Conservation (phyloP, 2,329 filamentous ascomycete genomes). For the Fusarium veterinarium region DNA sequence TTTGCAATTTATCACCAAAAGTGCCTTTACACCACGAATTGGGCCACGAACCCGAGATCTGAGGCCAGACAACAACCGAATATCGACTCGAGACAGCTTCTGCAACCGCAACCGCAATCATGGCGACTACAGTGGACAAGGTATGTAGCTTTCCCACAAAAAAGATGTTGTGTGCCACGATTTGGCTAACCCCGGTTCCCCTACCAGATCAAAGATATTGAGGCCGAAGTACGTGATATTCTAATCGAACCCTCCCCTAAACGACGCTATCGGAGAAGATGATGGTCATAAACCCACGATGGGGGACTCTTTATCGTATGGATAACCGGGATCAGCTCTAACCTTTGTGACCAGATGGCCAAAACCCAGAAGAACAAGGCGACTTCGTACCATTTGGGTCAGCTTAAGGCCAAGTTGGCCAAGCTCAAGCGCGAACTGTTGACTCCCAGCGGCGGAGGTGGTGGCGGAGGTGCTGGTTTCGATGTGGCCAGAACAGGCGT, state of each 20-base stretch:
- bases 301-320: slow-evolving; percentile 1
- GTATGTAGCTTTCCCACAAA: slow-evolving; percentile 58
- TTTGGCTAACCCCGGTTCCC: slow-evolving; percentile 49
- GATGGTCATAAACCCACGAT: slow-evolving; percentile 6
- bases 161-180: slow-evolving; percentile 9
- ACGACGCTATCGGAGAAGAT: slow-evolving; percentile 14
- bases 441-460: slow-evolving; percentile 85
- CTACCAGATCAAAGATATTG: slow-evolving; percentile 90
- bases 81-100: slow-evolving; percentile 22
- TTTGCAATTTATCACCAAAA: slow-evolving; percentile 42
- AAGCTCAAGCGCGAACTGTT: slow-evolving; percentile 97
- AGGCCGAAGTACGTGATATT: slow-evolving; percentile 80
- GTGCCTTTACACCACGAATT: slow-evolving; percentile 29
- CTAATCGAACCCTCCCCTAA: slow-evolving; percentile 19
- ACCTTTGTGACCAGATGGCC: slow-evolving; percentile 75
- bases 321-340: slow-evolving; percentile 25
- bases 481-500: slow-evolving; percentile 98
- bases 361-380: slow-evolving; percentile 97
- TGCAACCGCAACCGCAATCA: slow-evolving; percentile 59
- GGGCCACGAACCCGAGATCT: slow-evolving; percentile 32
- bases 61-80: slow-evolving; percentile 26
- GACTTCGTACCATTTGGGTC: slow-evolving; percentile 92
- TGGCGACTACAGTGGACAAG: slow-evolving; percentile 99
- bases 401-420: slow-evolving; percentile 97
- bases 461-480: slow-evolving; percentile 83